Evolutionary conservation across 176 grass and related monocot species (phyloP), one percentile per base, ranked within the genome.

Genomic region (Themeda triandra): DNA sequence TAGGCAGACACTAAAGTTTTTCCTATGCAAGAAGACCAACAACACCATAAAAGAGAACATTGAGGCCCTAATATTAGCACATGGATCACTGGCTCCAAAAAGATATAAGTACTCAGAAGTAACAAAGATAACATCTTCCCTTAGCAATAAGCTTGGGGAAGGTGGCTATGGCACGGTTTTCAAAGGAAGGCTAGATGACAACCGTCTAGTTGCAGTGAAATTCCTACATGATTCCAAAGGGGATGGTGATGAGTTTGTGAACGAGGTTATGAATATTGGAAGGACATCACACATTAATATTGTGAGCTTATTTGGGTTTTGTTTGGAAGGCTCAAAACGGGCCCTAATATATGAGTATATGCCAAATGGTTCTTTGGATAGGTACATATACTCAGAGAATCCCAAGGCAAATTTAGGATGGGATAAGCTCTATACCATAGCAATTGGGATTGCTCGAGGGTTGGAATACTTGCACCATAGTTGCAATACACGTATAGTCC

Each of bases 231-330:
- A 70, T 13, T 81, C 45, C 13, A 94, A 82, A 39, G 81, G 77
- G 21, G 75, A 86, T 1, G 89, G 89, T 13, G 87, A 90, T 9
- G 89, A 94, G 4, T 94, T 94, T 42, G 30, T 92, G 12, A 92
- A 94, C 5, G 84, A 94, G 67, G 87, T 94, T 42, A 77, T 87
- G 33, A 92, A 89, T 24, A 94, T 94, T 35, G 75, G 89, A 29
- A 89, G 89, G 59, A 94, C 86, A 2, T 91, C 82, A 27, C 92
- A 93, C 83, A 75, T 94, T 19, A 94, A 94, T 82, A 53, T 94
- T 56, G 92, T 94, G 24, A 88, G 35, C 14, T 71, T 94, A 17
- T 54, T 81, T 63, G 88, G 88, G 1, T 94, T 91, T 79, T 94
- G 88, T 33, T 42, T 89, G 4, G 79, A 92, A 39, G 67, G 87